These are phyloP conservation scores for Rosellinia necatrix DNA, from an alignment of 2,329 filamentous ascomycete genomes.

Conservation along the genomic window DNA sequence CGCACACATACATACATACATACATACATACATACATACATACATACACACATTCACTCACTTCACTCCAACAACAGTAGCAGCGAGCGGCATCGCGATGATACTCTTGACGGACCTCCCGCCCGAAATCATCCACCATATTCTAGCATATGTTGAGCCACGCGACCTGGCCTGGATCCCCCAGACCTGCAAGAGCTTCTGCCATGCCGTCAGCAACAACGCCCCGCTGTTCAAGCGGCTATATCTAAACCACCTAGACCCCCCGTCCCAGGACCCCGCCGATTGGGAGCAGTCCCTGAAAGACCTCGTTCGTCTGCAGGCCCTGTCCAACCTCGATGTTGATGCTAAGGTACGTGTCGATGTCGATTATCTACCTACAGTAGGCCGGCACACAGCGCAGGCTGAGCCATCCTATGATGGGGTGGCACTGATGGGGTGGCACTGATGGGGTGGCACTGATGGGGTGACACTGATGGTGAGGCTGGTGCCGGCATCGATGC, in stretches of 20 bases:
- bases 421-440: no score
- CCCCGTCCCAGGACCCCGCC: slow-evolving; percentile 37
- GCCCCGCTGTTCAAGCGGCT: slow-evolving; percentile 63
- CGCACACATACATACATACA: no score
- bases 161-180: slow-evolving; percentile 59
- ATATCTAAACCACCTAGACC: slow-evolving; percentile 62
- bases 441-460: no score
- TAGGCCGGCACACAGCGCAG: no score
- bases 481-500: neutral
- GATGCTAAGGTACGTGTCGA: slow-evolving; percentile 46
- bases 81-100: no score
- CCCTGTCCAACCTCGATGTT: slow-evolving; percentile 46
- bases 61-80: no score
- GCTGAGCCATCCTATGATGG: no score
- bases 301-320: slow-evolving; percentile 49
- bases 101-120: slow-evolving; percentile 54
- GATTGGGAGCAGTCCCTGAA: slow-evolving; percentile 51
- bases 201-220: slow-evolving; percentile 62
- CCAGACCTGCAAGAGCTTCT: slow-evolving; percentile 56
- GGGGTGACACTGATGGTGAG: neutral
- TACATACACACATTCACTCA: neutral
- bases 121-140: slow-evolving; percentile 65
- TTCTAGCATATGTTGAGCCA: slow-evolving; percentile 61
- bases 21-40: neutral
- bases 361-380: no score